phyloP scores from a whole-genome alignment of 2,329 filamentous ascomycete species.

The Colletotrichum limetticola region DNA sequence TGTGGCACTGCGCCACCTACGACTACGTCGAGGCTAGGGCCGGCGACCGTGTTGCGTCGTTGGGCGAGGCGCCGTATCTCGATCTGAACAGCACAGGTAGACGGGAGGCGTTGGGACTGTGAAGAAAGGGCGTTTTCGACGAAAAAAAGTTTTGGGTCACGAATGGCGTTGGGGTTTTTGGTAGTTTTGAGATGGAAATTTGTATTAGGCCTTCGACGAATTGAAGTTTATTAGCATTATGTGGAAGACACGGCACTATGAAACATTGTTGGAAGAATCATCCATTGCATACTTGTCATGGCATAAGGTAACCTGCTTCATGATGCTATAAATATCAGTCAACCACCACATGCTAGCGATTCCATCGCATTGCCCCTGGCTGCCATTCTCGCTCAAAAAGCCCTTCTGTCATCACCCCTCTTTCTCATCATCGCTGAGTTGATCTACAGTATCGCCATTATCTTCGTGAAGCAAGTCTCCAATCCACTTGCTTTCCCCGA shows the following conservation, averaged over 20 bases:
- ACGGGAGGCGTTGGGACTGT: constrained; percentile 47
- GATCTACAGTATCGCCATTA: constrained; percentile 48
- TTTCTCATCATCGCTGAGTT: constrained; percentile 26
- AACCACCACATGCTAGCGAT: not conserved
- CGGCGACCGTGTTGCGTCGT: constrained; percentile 53
- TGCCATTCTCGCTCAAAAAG: not conserved
- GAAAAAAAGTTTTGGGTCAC: not conserved
- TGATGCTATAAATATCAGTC: not conserved
- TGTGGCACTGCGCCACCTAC: constrained; percentile 66
- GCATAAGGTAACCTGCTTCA: not conserved
- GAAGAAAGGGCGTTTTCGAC: not conserved
- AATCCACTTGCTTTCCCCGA: constrained; percentile 74
- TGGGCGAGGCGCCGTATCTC: constrained; percentile 57
- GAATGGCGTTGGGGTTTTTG: constrained; percentile 10
- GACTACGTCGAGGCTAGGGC: constrained; percentile 63
- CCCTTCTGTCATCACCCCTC: constrained; percentile 4
- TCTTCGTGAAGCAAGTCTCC: constrained; percentile 77
- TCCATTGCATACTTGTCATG: not conserved
- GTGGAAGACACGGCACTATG: not conserved
- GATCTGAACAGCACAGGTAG: constrained; percentile 50
- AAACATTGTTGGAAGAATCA: not conserved
- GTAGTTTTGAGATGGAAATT: not conserved
- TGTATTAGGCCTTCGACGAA: not conserved
- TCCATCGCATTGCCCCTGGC: not conserved
- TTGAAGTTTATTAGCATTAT: not conserved